Conservation (phyloP, 345 rosid genomes). For the Salix purpurea region DNA sequence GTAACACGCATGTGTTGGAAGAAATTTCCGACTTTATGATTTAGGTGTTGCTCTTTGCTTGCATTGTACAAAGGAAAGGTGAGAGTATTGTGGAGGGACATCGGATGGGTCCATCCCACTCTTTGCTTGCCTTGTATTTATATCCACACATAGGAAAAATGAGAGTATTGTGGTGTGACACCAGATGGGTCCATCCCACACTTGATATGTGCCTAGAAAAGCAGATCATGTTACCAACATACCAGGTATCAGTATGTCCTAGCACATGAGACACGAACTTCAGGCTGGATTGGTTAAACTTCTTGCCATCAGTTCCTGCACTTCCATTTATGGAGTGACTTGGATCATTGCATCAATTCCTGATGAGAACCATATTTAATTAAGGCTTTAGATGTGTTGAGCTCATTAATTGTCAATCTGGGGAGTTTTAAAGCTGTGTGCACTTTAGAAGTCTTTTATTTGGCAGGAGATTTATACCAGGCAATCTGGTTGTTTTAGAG, state of each 20-base stretch:
- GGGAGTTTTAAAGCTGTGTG: not conserved
- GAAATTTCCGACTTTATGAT: not conserved
- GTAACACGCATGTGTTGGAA: not conserved
- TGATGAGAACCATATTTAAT: not conserved
- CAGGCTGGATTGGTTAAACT: not conserved
- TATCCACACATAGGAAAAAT: not conserved
- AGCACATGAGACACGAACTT: not conserved
- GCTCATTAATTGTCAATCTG: not conserved
- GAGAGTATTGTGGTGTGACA: not conserved
- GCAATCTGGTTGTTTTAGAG: not conserved
- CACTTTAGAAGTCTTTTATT: not conserved
- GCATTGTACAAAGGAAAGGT: not conserved
- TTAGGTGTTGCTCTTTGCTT: not conserved
- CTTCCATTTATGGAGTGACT: not conserved
- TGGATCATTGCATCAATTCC: not conserved
- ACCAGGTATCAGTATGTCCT: not conserved
- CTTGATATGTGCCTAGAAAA: not conserved
- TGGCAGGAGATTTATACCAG: not conserved
- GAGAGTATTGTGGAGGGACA: not conserved
- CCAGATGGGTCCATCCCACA: not conserved
- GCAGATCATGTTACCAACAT: not conserved
- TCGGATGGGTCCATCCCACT: not conserved
- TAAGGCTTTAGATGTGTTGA: not conserved
- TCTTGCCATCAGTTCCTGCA: not conserved
- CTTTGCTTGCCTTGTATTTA: not conserved